phyloP scores from a whole-genome alignment of 2,329 filamentous ascomycete species.

The Fusarium hainanense region DNA sequence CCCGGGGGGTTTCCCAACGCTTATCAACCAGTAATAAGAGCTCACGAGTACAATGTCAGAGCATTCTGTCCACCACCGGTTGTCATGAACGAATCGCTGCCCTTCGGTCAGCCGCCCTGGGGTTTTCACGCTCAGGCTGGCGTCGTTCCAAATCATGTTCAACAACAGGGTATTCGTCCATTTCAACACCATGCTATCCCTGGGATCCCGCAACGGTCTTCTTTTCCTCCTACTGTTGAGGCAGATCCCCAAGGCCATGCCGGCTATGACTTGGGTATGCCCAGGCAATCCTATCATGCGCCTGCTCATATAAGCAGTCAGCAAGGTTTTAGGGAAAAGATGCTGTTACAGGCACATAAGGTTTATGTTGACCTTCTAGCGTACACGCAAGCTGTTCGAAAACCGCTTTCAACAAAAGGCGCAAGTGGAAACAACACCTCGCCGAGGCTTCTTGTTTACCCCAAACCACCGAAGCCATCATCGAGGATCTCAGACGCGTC shows the following conservation, averaged over 20 bases:
- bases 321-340: conserved; percentile 72
- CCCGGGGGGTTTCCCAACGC: conserved; percentile 33
- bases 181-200: conserved; percentile 20
- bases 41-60: conserved; percentile 53
- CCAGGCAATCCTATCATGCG: conserved; percentile 13
- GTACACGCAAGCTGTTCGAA: conserved; percentile 70
- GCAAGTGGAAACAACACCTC: conserved; percentile 53
- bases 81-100: conserved; percentile 47
- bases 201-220: conserved; percentile 19
- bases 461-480: conserved; percentile 59
- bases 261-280: conserved; percentile 9
- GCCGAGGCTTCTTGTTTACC: conserved; percentile 65
- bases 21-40: conserved; percentile 50
- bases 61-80: conserved; percentile 53
- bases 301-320: conserved; percentile 29
- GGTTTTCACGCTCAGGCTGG: conserved; percentile 26
- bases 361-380: conserved; percentile 78
- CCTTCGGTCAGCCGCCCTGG: conserved; percentile 47
- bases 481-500: conserved; percentile 25
- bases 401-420: conserved; percentile 55
- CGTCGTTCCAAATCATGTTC: conserved; percentile 19
- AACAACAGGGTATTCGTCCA: conserved; percentile 24
- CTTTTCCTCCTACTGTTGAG: conserved; percentile 21
- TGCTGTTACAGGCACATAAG: conserved; percentile 75
- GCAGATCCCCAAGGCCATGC: conserved; percentile 19